phyloP scores from a whole-genome alignment of 768 basidiomycete genomes.

The Crucibulum laeve region DNA sequence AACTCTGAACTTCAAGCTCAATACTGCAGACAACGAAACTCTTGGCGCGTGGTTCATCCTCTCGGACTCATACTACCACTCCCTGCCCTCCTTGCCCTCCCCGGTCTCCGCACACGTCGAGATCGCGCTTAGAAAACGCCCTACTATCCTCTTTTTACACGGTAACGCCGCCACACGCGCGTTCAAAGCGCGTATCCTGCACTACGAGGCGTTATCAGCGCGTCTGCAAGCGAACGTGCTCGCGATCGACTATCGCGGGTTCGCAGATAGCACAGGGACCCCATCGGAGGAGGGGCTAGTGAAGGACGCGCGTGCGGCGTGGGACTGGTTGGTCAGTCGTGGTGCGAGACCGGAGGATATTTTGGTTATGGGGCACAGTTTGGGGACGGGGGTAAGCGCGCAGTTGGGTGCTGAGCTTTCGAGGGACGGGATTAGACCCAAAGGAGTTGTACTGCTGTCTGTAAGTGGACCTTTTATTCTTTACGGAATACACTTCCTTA shows the following conservation, averaged over 20 bases:
- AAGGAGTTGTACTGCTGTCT: conserved; percentile 47
- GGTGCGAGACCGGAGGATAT: conserved; percentile 59
- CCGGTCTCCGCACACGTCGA: conserved; percentile 39
- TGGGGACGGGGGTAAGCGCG: conserved; percentile 79
- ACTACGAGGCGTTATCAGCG: conserved; percentile 63
- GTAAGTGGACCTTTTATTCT: conserved; percentile 24
- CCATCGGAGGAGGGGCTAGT: conserved; percentile 76
- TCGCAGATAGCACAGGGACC: conserved; percentile 76
- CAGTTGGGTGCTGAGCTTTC: conserved; percentile 44
- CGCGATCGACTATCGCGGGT: conserved; percentile 89
- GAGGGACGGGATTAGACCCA: conserved; percentile 33
- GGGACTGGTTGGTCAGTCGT: conserved; percentile 66
- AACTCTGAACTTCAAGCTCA: conserved; percentile 65
- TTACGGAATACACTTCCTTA: conserved; percentile 20
- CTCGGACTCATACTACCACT: conserved; percentile 59
- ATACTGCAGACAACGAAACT: conserved; percentile 71
- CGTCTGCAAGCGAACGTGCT: conserved; percentile 73
- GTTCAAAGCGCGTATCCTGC: conserved; percentile 55
- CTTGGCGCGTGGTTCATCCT: conserved; percentile 87
- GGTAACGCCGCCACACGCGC: conserved; percentile 87
- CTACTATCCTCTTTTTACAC: conserved; percentile 89
- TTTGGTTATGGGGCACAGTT: conserved; percentile 79
- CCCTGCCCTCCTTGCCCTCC: conserved; percentile 32
- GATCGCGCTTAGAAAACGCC: conserved; percentile 49
- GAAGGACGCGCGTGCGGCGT: conserved; percentile 72